A percentile compares a stretch with the other conserved stretches of the same genome.
Evolutionary conservation across 2,329 filamentous ascomycete species (phyloP).

Genomic region (Coniochaeta prunicola): DNA sequence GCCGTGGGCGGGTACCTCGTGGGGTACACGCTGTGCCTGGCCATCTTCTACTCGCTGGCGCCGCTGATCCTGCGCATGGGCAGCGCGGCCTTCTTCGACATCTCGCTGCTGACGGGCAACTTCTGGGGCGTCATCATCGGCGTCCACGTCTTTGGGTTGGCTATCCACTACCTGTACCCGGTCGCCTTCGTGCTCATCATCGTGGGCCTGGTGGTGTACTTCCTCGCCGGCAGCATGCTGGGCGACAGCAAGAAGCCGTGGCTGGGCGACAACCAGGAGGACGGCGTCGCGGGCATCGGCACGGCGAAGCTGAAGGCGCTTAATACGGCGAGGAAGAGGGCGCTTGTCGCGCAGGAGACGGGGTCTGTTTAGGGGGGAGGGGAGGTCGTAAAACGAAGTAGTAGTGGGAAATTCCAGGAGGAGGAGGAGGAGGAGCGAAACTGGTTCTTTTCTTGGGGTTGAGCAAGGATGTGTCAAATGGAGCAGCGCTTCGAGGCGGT

Average conservation of each 20-base stretch:
- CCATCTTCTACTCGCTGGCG: conserved; percentile 80
- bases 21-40: conserved; percentile 81
- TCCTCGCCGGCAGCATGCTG: conserved; percentile 71
- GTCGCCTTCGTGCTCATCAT: conserved; percentile 94
- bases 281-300: conserved; percentile 70
- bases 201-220: conserved; percentile 78
- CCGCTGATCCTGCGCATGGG: conserved; percentile 86
- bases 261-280: conserved; percentile 81
- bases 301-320: conserved; percentile 76
- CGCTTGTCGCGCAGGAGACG: neutral
- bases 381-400: neutral
- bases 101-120: conserved; percentile 85
- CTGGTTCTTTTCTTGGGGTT: too few species aligned
- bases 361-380: neutral
- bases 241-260: conserved; percentile 93
- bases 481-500: too few species aligned
- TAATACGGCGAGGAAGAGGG: conserved; percentile 42
- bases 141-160: conserved; percentile 72
- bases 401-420: too few species aligned
- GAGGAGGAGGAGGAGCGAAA: too few species aligned
- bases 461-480: too few species aligned
- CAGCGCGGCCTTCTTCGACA: conserved; percentile 92
- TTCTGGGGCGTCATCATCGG: conserved; percentile 97
- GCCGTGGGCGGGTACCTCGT: conserved; percentile 72
- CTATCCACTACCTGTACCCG: conserved; percentile 85